Percentiles rank a stretch among this genome's conserved stretches.
Evolutionary conservation across 805 yeast genomes (phyloP).

Genomic region (Isabelozyma gotoi): DNA sequence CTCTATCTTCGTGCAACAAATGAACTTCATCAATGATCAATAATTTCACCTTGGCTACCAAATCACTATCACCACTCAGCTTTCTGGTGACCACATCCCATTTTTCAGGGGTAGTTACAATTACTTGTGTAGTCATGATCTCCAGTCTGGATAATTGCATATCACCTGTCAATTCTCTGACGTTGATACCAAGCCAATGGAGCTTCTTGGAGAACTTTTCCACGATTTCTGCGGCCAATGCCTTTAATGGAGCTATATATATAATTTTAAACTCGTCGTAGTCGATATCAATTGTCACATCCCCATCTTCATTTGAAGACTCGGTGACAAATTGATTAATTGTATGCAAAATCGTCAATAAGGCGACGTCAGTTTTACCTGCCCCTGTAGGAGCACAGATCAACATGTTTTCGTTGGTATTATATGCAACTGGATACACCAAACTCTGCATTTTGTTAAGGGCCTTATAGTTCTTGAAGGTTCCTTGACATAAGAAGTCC

Average conservation of each 20-base stretch:
- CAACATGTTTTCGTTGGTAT: slow-evolving; percentile 90
- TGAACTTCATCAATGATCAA: slow-evolving; percentile 96
- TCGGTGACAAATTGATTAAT: slow-evolving; percentile 69
- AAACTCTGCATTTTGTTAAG: slow-evolving; percentile 87
- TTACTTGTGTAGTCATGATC: slow-evolving; percentile 77
- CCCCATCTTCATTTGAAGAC: slow-evolving; percentile 41
- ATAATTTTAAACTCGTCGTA: slow-evolving; percentile 86
- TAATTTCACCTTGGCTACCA: slow-evolving; percentile 79
- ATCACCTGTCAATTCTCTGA: slow-evolving; percentile 90
- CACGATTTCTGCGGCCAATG: slow-evolving; percentile 94
- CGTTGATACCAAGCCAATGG: slow-evolving; percentile 82
- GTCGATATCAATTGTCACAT: slow-evolving; percentile 60
- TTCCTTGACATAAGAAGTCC: slow-evolving; percentile 78
- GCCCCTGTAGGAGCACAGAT: slow-evolving; percentile 99
- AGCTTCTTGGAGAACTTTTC: slow-evolving; percentile 80
- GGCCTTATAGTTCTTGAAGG: slow-evolving; percentile 75
- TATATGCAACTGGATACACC: slow-evolving; percentile 88
- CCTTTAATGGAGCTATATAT: slow-evolving; percentile 91
- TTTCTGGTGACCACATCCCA: slow-evolving; percentile 98
- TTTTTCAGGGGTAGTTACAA: slow-evolving; percentile 93
- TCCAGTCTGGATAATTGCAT: slow-evolving; percentile 87
- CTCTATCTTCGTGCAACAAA: slow-evolving; percentile 94
- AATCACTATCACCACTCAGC: slow-evolving; percentile 82
- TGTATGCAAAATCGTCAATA: slow-evolving; percentile 75
- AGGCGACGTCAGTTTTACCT: slow-evolving; percentile 93